Percentiles rank a stretch among this genome's conserved stretches.
Evolutionary conservation across 176 grass and related monocot species (phyloP).

Genomic region (Thalia dealbata): DNA sequence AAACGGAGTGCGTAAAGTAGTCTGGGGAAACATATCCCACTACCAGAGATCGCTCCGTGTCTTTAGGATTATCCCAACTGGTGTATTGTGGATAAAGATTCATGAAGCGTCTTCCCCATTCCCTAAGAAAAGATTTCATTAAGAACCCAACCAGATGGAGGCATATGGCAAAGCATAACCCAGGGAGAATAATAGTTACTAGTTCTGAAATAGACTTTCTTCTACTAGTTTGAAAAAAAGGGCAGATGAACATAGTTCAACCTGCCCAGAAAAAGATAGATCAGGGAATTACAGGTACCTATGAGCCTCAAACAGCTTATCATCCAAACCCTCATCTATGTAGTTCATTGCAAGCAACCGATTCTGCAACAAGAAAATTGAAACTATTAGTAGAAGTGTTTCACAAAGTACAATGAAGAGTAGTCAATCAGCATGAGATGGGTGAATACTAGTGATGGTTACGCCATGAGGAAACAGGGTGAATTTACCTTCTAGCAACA

Average conservation of each 20-base stretch:
- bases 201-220: not conserved
- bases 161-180: not conserved
- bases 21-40: slow-evolving; percentile 94
- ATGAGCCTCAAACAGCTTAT: slow-evolving; percentile 94
- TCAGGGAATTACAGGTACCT: slow-evolving; percentile 30
- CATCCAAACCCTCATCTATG: slow-evolving; percentile 75
- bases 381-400: slow-evolving; percentile 17
- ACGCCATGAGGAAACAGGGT: no score
- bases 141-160: not conserved
- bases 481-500: no score
- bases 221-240: not conserved
- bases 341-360: slow-evolving; percentile 98
- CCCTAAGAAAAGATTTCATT: slow-evolving; percentile 39
- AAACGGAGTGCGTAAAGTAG: slow-evolving; percentile 98
- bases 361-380: slow-evolving; percentile 56
- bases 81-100: slow-evolving; percentile 70
- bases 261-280: not conserved
- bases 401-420: slow-evolving; percentile 9
- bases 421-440: no score
- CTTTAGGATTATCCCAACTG: slow-evolving; percentile 92
- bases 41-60: slow-evolving; percentile 56
- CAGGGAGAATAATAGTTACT: not conserved
- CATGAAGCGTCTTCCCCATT: slow-evolving; percentile 90
- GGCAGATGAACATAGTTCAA: not conserved
- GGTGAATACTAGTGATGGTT: no score